phyloP scores from a whole-genome alignment of 768 basidiomycete genomes.

The Cystoderma amianthinum region DNA sequence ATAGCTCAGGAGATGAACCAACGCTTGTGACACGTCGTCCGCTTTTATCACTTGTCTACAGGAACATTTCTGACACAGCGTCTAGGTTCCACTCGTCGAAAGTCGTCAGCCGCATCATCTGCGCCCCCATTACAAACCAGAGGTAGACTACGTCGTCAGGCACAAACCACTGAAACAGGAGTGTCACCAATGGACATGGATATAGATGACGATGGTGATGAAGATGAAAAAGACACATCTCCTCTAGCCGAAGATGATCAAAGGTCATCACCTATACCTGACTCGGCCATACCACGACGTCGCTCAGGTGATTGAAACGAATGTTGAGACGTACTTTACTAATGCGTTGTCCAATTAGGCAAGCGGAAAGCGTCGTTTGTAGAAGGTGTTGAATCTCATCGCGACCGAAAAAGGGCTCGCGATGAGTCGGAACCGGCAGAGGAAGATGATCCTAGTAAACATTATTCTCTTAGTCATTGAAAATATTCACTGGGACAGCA shows the following conservation, averaged over 20 bases:
- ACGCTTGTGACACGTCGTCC: slow-evolving; percentile 25
- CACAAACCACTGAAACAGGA: slow-evolving; percentile 15
- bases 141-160: slow-evolving; percentile 19
- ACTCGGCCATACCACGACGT: slow-evolving; percentile 17
- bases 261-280: slow-evolving; percentile 22
- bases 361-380: slow-evolving; percentile 61
- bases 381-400: slow-evolving; percentile 37
- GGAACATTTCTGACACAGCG: too few relatives aligned
- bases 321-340: too few relatives aligned
- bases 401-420: slow-evolving; percentile 51
- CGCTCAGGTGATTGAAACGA: too few relatives aligned
- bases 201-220: slow-evolving; percentile 14
- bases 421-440: slow-evolving; percentile 65
- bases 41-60: slow-evolving; percentile 8
- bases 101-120: slow-evolving; percentile 24
- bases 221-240: slow-evolving; percentile 19
- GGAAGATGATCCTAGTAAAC: slow-evolving; percentile 53
- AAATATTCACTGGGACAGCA: slow-evolving; percentile 5
- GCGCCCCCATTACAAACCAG: slow-evolving; percentile 18
- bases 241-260: slow-evolving; percentile 23
- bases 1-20: slow-evolving; percentile 24
- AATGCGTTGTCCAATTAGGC: slow-evolving; percentile 31
- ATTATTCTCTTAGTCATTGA: slow-evolving; percentile 5
- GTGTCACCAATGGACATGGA: slow-evolving; percentile 16
- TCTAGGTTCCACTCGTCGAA: slow-evolving; percentile 35